phyloP scores from a whole-genome alignment of 768 basidiomycete species.

The Naganishia friedmannii region DNA sequence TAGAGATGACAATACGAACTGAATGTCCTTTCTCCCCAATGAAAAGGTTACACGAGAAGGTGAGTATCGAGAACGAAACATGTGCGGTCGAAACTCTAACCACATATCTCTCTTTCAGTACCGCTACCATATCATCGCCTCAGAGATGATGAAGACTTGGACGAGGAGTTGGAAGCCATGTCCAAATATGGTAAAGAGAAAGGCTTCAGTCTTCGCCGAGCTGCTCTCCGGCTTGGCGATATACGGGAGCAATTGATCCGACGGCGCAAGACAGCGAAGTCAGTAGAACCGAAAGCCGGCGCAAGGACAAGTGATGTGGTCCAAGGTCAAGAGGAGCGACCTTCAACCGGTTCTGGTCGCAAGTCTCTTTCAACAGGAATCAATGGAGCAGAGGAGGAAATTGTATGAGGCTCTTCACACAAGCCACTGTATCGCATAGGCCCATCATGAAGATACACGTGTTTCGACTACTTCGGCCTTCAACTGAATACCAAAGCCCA shows the following conservation, averaged over 20 bases:
- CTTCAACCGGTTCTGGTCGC: neutral
- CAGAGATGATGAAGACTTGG: slow-evolving; percentile 26
- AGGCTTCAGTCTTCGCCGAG: slow-evolving; percentile 23
- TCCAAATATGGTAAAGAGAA: slow-evolving; percentile 12
- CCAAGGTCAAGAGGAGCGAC: slow-evolving; percentile 40
- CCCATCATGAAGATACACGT: neutral
- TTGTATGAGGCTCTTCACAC: neutral
- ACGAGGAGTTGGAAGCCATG: slow-evolving; percentile 20
- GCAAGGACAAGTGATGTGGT: slow-evolving; percentile 37
- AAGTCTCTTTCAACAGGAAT: neutral
- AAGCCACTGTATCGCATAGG: neutral
- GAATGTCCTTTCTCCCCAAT: neutral
- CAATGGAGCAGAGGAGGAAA: neutral
- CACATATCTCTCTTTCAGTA: neutral
- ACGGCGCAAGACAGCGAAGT: neutral
- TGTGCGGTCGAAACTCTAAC: neutral
- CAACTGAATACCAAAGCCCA: too few relatives aligned
- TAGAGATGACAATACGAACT: neutral
- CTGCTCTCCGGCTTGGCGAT: slow-evolving; percentile 19
- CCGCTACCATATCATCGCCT: slow-evolving; percentile 23
- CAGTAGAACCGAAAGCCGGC: slow-evolving; percentile 37
- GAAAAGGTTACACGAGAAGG: slow-evolving; percentile 29
- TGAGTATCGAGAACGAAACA: neutral
- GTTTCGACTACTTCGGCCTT: neutral
- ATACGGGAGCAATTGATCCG: slow-evolving; percentile 9